phyloP scores from a whole-genome alignment of 148 eudicot species.

The Vaccinium macrocarpon region DNA sequence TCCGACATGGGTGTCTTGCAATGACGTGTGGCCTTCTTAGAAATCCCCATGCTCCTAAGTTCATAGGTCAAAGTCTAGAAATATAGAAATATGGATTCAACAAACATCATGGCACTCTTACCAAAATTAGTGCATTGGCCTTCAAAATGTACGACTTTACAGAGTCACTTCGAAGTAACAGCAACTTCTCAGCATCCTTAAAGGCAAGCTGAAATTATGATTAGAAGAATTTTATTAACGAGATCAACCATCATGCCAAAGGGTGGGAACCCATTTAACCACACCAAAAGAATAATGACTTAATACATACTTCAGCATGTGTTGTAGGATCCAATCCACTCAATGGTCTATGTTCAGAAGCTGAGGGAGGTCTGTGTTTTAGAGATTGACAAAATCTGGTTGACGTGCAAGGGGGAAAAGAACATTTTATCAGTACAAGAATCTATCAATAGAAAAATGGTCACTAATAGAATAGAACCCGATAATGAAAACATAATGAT shows the following conservation, averaged over 20 bases:
- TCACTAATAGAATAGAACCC: not conserved
- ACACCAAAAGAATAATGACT: not conserved
- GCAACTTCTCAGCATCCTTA: conserved; percentile 89
- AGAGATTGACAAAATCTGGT: conserved; percentile 67
- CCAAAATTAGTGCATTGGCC: conserved; percentile 83
- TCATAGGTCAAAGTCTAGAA: not conserved
- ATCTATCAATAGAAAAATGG: not conserved
- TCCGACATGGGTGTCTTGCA: not conserved
- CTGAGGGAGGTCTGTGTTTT: conserved; percentile 68
- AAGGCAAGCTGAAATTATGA: conserved; percentile 74
- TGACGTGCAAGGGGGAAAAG: conserved; percentile 4
- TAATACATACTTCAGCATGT: conserved; percentile 72
- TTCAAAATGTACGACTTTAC: conserved; percentile 57
- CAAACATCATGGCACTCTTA: conserved; percentile 26
- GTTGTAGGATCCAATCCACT: conserved; percentile 88
- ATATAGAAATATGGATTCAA: not conserved
- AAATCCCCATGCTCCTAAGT: not conserved
- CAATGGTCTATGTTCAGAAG: conserved; percentile 76
- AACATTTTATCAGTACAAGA: not conserved
- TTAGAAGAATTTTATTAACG: conserved; percentile 2
- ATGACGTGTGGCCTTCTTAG: not conserved
- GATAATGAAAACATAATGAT: conserved; percentile 12
- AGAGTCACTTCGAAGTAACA: conserved; percentile 42
- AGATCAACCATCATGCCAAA: not conserved
- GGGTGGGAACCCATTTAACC: not conserved